Conservation (phyloP, 495 filamentous ascomycete genomes). For the Penicillium turbatum region DNA sequence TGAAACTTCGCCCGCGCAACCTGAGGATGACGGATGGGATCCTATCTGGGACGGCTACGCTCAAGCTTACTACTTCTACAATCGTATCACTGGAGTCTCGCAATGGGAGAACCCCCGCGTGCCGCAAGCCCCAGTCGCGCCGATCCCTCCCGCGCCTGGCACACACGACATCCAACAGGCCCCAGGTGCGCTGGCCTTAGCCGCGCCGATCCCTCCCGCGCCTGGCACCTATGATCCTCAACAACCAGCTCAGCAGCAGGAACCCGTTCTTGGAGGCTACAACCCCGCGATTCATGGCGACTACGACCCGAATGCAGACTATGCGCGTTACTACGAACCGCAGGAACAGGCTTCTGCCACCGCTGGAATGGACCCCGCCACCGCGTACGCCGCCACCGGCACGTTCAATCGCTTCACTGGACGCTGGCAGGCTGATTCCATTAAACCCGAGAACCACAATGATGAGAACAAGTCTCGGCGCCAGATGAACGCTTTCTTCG, state of each 20-base stretch:
- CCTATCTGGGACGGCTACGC: conserved; percentile 72
- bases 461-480: conserved; percentile 85
- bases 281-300: conserved; percentile 93
- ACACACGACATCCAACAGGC: conserved; percentile 21
- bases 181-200: too few species aligned
- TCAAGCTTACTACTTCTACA: conserved; percentile 84
- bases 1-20: conserved; percentile 48
- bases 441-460: conserved; percentile 70
- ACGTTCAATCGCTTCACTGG: conserved; percentile 93
- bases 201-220: conserved; percentile 9
- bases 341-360: conserved; percentile 24
- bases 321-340: conserved; percentile 60
- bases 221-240: conserved; percentile 24
- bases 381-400: conserved; percentile 60
- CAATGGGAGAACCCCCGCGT: conserved; percentile 92
- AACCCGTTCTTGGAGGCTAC: conserved; percentile 63
- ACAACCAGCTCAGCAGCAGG: conserved; percentile 12
- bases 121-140: conserved; percentile 32
- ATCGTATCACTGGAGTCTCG: conserved; percentile 67
- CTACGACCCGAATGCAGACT: conserved; percentile 91
- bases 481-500: conserved; percentile 94
- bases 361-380: conserved; percentile 27
- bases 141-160: conserved; percentile 20
- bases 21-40: conserved; percentile 82
- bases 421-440: conserved; percentile 62